phyloP scores from a whole-genome alignment of 2,329 filamentous ascomycete species.

The Fusarium devonianum region DNA sequence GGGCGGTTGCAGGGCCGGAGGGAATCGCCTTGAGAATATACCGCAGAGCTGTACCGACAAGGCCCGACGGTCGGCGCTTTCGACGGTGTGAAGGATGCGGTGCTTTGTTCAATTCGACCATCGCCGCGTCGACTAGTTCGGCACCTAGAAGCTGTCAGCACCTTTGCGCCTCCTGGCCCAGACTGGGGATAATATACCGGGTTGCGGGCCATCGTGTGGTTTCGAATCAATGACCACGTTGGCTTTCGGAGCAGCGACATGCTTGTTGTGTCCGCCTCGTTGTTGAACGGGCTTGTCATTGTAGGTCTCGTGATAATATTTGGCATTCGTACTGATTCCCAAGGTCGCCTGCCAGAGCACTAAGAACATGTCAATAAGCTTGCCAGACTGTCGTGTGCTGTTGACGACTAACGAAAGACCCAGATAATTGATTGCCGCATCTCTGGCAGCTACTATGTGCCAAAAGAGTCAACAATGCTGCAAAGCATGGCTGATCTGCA shows the following conservation, averaged over 20 bases:
- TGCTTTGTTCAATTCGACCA: slow-evolving; percentile 58
- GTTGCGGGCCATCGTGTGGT: slow-evolving; percentile 44
- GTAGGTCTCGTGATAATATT: slow-evolving; percentile 47
- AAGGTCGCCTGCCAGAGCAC: slow-evolving; percentile 57
- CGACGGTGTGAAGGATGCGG: slow-evolving; percentile 55
- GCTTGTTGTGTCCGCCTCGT: slow-evolving; percentile 40
- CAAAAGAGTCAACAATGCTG: slow-evolving; percentile 31
- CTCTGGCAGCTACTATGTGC: slow-evolving; percentile 47
- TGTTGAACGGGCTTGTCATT: slow-evolving; percentile 43
- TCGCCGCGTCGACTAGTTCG: slow-evolving; percentile 61
- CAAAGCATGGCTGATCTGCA: slow-evolving; percentile 43
- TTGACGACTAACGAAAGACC: slow-evolving; percentile 49
- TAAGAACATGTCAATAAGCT: slow-evolving; percentile 42
- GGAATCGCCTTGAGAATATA: slow-evolving; percentile 59
- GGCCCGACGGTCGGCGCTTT: slow-evolving; percentile 53
- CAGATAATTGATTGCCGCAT: slow-evolving; percentile 53
- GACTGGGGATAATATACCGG: slow-evolving; percentile 44
- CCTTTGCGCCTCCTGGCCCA: slow-evolving; percentile 7
- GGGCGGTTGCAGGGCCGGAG: slow-evolving; percentile 56
- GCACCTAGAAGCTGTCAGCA: slow-evolving; percentile 50
- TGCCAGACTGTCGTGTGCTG: slow-evolving; percentile 34
- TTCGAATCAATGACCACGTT: slow-evolving; percentile 43
- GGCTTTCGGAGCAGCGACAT: slow-evolving; percentile 44
- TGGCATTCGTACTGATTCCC: slow-evolving; percentile 49
- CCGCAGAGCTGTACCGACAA: slow-evolving; percentile 52